These are phyloP conservation scores for Amanita brunnescens DNA, from an alignment of 768 basidiomycete species.

Conservation along the genomic window DNA sequence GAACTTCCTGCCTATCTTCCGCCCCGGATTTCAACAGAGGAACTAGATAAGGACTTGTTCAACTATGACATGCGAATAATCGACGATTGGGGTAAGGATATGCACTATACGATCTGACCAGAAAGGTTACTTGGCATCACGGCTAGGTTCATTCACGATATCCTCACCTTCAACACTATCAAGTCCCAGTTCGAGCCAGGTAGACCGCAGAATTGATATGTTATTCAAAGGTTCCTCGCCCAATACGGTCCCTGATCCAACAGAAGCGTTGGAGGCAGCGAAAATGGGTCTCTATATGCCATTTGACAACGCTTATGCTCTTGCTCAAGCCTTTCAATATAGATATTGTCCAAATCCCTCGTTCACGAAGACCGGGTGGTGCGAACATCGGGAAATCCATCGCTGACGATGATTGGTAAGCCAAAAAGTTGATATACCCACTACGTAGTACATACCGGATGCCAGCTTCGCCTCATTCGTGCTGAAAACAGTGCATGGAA, in stretches of 20 bases:
- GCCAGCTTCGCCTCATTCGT: constrained; percentile 3
- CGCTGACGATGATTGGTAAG: neutral
- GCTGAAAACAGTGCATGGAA: neutral
- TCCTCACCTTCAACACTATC: constrained; percentile 4
- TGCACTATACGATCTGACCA: neutral
- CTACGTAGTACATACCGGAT: neutral
- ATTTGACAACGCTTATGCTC: neutral
- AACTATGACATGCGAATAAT: constrained; percentile 1
- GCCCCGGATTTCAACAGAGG: neutral
- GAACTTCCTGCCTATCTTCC: neutral
- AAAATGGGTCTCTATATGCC: constrained; percentile 3
- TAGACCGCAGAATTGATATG: constrained; percentile 1
- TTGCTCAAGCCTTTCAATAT: neutral
- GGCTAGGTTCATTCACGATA: neutral
- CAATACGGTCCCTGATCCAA: neutral
- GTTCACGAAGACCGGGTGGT: neutral
- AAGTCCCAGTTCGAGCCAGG: constrained; percentile 6
- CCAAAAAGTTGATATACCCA: neutral
- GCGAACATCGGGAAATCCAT: neutral
- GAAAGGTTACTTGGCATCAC: neutral
- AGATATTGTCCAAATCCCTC: constrained; percentile 4
- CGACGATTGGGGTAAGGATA: constrained; percentile 7
- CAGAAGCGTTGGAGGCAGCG: constrained; percentile 1
- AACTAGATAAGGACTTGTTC: constrained; percentile 1
- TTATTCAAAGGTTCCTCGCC: constrained; percentile 4